Percentiles rank a stretch among this genome's conserved stretches.
Conservation (phyloP, 352 stramenopile genomes). For the Phytopythium mirpurense region DNA sequence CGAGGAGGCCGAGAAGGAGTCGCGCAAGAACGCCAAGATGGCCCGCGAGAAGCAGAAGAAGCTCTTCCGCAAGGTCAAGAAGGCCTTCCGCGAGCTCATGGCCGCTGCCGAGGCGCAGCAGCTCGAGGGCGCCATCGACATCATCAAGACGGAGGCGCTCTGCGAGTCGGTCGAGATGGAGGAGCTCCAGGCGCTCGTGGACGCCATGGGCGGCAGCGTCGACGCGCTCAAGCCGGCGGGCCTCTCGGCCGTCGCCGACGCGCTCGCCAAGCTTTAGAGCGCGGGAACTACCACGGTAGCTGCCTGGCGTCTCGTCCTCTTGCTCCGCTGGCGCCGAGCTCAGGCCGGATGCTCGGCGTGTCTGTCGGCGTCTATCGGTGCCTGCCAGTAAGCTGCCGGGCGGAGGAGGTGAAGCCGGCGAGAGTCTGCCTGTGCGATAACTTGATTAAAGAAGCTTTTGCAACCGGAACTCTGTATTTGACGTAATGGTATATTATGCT, state of each 20-base stretch:
- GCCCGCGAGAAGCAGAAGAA: constrained; percentile 85
- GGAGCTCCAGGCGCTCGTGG: constrained; percentile 37
- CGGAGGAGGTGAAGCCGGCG: neutral
- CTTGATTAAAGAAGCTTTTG: no score
- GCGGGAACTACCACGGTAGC: constrained; percentile 76
- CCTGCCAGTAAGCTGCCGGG: no score
- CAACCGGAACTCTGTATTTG: no score
- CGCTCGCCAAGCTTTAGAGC: constrained; percentile 9
- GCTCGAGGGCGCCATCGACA: constrained; percentile 51
- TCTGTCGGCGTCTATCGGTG: no score
- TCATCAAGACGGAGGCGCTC: constrained; percentile 71
- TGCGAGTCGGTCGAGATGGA: constrained; percentile 64
- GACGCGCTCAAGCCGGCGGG: constrained; percentile 16
- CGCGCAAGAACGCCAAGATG: constrained; percentile 67
- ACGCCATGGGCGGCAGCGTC: constrained; percentile 22
- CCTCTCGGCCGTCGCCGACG: neutral
- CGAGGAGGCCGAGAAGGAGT: constrained; percentile 66
- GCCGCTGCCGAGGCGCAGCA: constrained; percentile 48
- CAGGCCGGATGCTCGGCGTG: no score
- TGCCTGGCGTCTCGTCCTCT: no score
- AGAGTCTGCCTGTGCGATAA: no score
- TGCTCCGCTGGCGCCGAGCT: no score
- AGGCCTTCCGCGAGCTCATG: constrained; percentile 80
- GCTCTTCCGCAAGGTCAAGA: constrained; percentile 79
- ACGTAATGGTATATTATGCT: no score